phyloP scores from a whole-genome alignment of 2,329 filamentous ascomycete genomes.

The Monilinia aucupariae region DNA sequence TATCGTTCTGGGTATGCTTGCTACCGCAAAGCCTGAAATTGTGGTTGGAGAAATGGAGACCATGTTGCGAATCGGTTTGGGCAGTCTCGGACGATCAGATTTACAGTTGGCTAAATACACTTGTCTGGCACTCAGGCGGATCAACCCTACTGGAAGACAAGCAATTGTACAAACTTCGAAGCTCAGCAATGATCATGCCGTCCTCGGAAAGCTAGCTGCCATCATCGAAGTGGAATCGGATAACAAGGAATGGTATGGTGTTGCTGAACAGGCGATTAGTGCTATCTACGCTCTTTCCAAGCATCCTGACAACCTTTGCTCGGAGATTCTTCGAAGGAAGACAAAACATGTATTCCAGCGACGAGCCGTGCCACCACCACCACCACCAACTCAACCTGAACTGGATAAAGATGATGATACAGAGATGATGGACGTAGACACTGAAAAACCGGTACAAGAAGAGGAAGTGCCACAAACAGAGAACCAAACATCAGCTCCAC shows the following conservation, averaged over 20 bases:
- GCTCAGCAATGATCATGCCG: slow-evolving; percentile 85
- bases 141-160: slow-evolving; percentile 79
- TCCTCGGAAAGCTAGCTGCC: slow-evolving; percentile 71
- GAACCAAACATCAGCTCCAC: slow-evolving; percentile 13
- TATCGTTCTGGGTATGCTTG: slow-evolving; percentile 94
- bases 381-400: slow-evolving; percentile 17
- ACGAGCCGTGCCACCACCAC: slow-evolving; percentile 24
- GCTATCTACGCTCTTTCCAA: slow-evolving; percentile 93
- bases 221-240: slow-evolving; percentile 82
- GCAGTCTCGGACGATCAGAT: slow-evolving; percentile 71
- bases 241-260: slow-evolving; percentile 92
- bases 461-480: slow-evolving; percentile 16
- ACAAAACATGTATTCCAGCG: slow-evolving; percentile 70
- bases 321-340: slow-evolving; percentile 81
- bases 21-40: slow-evolving; percentile 85
- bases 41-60: slow-evolving; percentile 92
- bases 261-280: slow-evolving; percentile 92
- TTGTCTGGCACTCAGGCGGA: slow-evolving; percentile 84
- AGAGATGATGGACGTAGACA: slow-evolving; percentile 32
- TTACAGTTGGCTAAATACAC: slow-evolving; percentile 90
- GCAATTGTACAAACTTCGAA: slow-evolving; percentile 64
- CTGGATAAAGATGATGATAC: slow-evolving; percentile 18
- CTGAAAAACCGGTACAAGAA: slow-evolving; percentile 29
- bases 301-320: slow-evolving; percentile 88
- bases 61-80: slow-evolving; percentile 85